Base-by-base conservation (phyloP, 805 yeast genomes). In the Spathaspora hagerdaliae region DNA sequence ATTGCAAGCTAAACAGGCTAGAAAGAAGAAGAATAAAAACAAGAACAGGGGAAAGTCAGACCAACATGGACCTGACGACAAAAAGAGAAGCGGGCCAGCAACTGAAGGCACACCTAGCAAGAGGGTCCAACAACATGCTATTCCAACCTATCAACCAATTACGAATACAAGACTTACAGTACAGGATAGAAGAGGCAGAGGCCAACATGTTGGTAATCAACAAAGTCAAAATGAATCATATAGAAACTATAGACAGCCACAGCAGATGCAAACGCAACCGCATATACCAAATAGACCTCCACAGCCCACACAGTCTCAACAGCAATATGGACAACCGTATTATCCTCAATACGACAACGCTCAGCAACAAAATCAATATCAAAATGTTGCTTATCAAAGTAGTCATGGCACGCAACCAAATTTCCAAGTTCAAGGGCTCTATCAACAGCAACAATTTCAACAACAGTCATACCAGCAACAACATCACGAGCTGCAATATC, bases 1-100 rank as follows among this genome's bases (percentile, higher is more conserved):
- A 61, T 77, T 81, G 54, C 83, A 79, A 32, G 79, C 78, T 38
- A 91, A 85, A 59, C 78, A 76, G 43, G 64, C 73, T 19, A 82
- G 77, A 61, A 87, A 85, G 64, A 78, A 77, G 47, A 78, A 79
- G 64, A 80, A 78, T 54, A 75, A 73, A 49, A 74, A 69, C 49
- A 73, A 66, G 46, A 66, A 57, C 39, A 59, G 58, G 13, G 51
- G 53, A 6, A 38, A 42, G 9, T 34, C 27, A 19, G 24, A 43
- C 15, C 33, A 36, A 31, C n/a, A 54, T 29, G 47, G 45, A 26
- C 31, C 48, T 44, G 37, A 44, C 38, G 42, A 42, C 15, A 49
- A 47, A 36, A 57, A 51, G 46, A 50, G 50, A n/a, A 14, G 3
- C 38, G 35, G 36, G 38, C 24, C 24, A 19, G 24, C 5, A 19